phyloP scores from a whole-genome alignment of 345 rosid genomes.

The Camelina neglecta region DNA sequence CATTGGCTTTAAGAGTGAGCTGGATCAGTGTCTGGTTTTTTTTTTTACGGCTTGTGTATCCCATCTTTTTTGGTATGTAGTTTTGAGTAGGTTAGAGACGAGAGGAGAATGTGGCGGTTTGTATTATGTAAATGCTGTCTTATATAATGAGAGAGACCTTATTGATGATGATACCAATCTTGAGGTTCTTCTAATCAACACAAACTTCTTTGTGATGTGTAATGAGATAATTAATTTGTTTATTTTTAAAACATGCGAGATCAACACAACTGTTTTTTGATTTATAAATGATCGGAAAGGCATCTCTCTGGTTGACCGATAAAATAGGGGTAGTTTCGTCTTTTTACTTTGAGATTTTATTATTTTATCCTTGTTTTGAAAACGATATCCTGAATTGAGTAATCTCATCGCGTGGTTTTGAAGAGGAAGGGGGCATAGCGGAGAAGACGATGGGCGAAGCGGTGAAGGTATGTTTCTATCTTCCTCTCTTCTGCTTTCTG shows the following conservation, averaged over 20 bases:
- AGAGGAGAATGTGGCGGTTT: conserved; percentile 26
- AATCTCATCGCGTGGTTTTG: conserved; percentile 22
- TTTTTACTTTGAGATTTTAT: not conserved
- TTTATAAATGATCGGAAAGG: not conserved
- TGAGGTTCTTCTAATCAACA: conserved; percentile 5
- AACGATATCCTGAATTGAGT: not conserved
- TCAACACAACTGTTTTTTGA: not conserved
- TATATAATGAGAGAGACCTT: conserved; percentile 23
- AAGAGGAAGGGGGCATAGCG: conserved; percentile 6
- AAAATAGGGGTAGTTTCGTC: not conserved
- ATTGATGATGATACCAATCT: conserved; percentile 12
- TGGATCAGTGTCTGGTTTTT: conserved; percentile 24
- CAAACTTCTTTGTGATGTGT: conserved; percentile 1
- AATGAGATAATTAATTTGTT: conserved; percentile 37
- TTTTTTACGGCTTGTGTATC: conserved; percentile 8
- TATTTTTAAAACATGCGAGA: not conserved
- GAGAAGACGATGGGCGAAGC: conserved; percentile 27
- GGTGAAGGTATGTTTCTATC: not conserved
- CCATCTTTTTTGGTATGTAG: conserved; percentile 36
- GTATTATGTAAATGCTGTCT: conserved; percentile 25
- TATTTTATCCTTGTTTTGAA: not conserved
- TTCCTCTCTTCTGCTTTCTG: not conserved
- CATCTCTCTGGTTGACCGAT: not conserved
- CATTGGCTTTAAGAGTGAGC: conserved; percentile 26
- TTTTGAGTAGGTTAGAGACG: conserved; percentile 40